Percentiles rank a stretch among this genome's conserved stretches.
phyloP scores from a whole-genome alignment of 75 land plant genomes.

The Pinus taeda region DNA sequence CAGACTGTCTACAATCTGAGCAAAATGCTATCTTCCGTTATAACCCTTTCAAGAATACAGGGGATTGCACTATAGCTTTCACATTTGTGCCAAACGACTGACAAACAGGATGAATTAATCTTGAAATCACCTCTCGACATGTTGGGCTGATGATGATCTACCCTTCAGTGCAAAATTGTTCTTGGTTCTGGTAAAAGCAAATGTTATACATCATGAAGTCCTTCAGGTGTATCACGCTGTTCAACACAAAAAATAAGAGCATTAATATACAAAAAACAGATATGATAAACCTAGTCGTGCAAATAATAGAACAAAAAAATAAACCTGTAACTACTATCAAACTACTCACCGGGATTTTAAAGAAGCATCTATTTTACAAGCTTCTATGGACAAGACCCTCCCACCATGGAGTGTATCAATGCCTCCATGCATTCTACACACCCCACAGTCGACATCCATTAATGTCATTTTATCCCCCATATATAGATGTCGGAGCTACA shows the following conservation, averaged over 20 bases:
- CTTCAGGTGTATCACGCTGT: constrained; percentile 4
- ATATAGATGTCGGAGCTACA: constrained; percentile 5
- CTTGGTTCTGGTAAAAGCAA: neutral
- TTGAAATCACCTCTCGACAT: neutral
- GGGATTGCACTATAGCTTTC: neutral
- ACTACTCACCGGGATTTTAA: neutral
- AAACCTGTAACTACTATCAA: neutral
- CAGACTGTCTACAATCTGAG: neutral
- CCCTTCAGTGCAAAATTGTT: neutral
- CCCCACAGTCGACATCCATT: neutral
- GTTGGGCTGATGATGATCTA: neutral
- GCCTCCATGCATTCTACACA: neutral
- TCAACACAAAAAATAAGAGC: neutral
- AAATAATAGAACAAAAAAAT: neutral
- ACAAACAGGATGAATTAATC: neutral
- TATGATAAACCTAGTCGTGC: neutral
- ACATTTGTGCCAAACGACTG: neutral
- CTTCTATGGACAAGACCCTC: neutral
- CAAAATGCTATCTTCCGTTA: neutral
- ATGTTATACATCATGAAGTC: neutral
- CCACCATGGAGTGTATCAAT: constrained; percentile 3
- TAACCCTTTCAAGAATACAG: constrained; percentile 1
- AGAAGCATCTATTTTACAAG: constrained; percentile 3
- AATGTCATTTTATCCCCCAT: neutral
- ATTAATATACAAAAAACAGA: neutral